Conservation (phyloP, 805 yeast genomes). For the Metschnikowia lunata region DNA sequence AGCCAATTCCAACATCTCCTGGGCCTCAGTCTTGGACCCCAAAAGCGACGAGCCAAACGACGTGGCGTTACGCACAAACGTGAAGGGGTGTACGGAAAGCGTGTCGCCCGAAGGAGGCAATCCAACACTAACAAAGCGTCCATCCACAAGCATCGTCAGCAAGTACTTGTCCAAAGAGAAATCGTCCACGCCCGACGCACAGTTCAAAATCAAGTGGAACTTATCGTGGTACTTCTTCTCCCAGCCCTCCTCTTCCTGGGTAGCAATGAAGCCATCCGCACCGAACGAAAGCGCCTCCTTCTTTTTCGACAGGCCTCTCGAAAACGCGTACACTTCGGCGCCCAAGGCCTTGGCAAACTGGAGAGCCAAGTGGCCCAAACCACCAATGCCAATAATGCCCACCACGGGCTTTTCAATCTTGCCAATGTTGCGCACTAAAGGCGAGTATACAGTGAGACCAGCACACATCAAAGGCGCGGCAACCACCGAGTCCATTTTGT, state of each 20-base stretch:
- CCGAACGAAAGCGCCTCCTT: slow-evolving; percentile 48
- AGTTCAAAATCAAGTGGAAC: slow-evolving; percentile 50
- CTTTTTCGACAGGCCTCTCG: slow-evolving; percentile 46
- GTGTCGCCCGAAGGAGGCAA: slow-evolving; percentile 48
- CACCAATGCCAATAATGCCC: slow-evolving; percentile 60
- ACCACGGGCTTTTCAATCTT: slow-evolving; percentile 28
- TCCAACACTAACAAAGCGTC: slow-evolving; percentile 61
- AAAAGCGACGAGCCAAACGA: slow-evolving; percentile 54
- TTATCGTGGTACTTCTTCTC: slow-evolving; percentile 23
- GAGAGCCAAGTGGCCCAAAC: slow-evolving; percentile 54
- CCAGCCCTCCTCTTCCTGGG: slow-evolving; percentile 47
- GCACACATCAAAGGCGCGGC: slow-evolving; percentile 79
- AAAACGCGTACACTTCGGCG: slow-evolving; percentile 54
- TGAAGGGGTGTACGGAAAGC: slow-evolving; percentile 45
- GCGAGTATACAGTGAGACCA: slow-evolving; percentile 69
- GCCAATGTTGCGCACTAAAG: slow-evolving; percentile 47
- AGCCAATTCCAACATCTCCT: slow-evolving; percentile 63
- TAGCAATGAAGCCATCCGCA: slow-evolving; percentile 52
- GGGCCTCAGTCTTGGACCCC: slow-evolving; percentile 62
- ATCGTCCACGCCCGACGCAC: slow-evolving; percentile 49
- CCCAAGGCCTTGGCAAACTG: slow-evolving; percentile 57
- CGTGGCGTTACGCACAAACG: slow-evolving; percentile 48
- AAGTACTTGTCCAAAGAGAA: slow-evolving; percentile 48
- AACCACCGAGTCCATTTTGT: slow-evolving; percentile 41
- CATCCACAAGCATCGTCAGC: slow-evolving; percentile 50